A percentile compares a stretch with the other conserved stretches of the same genome.
Conservation (phyloP, 2,329 filamentous ascomycete species). For the Aspergillus sp. region DNA sequence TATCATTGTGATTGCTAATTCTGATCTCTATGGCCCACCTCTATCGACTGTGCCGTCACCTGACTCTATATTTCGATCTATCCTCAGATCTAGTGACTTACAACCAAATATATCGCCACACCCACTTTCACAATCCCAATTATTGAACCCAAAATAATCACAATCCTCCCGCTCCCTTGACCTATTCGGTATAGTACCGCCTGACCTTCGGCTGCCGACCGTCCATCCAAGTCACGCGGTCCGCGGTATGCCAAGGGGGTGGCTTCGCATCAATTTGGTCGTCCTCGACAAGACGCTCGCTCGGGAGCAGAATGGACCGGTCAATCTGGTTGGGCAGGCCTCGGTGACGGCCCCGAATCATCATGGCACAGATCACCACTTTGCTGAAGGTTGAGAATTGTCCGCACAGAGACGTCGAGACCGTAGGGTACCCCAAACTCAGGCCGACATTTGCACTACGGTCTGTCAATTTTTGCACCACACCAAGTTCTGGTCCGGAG, state of each 20-base stretch:
- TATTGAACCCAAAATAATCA: neutral
- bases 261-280: conserved; percentile 8
- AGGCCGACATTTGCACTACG: conserved; percentile 35
- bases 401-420: conserved; percentile 37
- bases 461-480: conserved; percentile 5
- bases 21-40: no score
- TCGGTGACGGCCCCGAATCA: conserved; percentile 56
- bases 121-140: no score
- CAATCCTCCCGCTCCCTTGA: neutral
- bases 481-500: neutral
- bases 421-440: conserved; percentile 31
- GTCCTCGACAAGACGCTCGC: conserved; percentile 19
- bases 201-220: neutral
- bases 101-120: no score
- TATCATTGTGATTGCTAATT: no score
- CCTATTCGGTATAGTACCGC: conserved; percentile 10
- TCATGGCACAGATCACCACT: conserved; percentile 54
- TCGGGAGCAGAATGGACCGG: conserved; percentile 37
- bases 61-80: no score
- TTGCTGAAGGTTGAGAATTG: conserved; percentile 52
- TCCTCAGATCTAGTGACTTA: no score
- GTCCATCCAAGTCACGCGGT: neutral
- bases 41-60: no score
- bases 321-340: conserved; percentile 58
- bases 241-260: neutral